phyloP scores from a whole-genome alignment of 192 early-diverging fungal genomes.

The Coemansia sp. region DNA sequence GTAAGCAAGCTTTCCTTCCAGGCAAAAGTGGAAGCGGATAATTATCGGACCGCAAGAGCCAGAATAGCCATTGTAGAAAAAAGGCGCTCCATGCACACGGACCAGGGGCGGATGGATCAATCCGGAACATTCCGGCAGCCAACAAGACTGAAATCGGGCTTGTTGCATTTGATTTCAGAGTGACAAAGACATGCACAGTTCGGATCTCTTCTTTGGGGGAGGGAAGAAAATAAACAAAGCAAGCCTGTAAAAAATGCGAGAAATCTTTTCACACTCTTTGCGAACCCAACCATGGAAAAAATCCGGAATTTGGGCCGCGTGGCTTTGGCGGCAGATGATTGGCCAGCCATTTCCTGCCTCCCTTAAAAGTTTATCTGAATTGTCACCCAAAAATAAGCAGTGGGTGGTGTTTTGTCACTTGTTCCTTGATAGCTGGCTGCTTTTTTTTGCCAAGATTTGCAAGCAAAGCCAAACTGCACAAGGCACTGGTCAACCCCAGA shows the following conservation, averaged over 20 bases:
- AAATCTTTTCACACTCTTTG: too few relatives aligned
- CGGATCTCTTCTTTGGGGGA: not conserved
- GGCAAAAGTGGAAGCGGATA: not conserved
- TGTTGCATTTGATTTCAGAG: too few relatives aligned
- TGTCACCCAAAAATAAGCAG: not conserved
- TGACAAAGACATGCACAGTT: not conserved
- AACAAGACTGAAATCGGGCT: not conserved
- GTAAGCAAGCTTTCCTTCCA: too few relatives aligned
- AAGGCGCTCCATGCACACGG: too few relatives aligned
- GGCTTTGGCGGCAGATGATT: constrained; percentile 12
- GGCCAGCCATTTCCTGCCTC: not conserved
- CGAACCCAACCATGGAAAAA: too few relatives aligned
- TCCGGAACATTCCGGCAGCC: not conserved
- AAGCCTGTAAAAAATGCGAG: not conserved
- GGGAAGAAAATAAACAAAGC: not conserved
- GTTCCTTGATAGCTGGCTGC: too few relatives aligned
- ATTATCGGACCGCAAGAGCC: not conserved
- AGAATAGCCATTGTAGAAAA: too few relatives aligned
- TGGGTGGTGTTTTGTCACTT: not conserved
- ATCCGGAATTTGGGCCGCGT: constrained; percentile 1
- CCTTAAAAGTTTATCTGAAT: constrained; percentile 1
- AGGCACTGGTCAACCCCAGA: not conserved
- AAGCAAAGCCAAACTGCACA: not conserved
- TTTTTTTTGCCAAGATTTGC: constrained; percentile 4
- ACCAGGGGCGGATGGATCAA: not conserved